phyloP scores from a whole-genome alignment of 805 yeast genomes.

The Ogataea dorogensis region DNA sequence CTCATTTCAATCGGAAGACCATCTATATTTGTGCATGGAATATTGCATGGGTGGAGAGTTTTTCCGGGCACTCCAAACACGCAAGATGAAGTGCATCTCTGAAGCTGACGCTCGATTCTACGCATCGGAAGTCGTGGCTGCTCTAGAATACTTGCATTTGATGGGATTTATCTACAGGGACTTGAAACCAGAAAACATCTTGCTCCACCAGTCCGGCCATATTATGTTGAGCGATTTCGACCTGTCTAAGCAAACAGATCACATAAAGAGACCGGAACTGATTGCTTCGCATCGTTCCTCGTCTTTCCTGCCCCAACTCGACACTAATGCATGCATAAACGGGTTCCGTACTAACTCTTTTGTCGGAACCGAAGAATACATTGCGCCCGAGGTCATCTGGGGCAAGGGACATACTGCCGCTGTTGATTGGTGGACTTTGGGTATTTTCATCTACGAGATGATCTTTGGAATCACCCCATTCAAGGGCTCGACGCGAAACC shows the following conservation, averaged over 20 bases:
- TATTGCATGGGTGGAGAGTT: conserved; percentile 99
- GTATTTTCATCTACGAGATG: conserved; percentile 92
- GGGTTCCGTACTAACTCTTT: conserved; percentile 96
- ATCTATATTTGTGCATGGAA: conserved; percentile 93
- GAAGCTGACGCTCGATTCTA: conserved; percentile 92
- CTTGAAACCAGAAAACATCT: conserved; percentile 92
- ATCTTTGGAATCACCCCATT: conserved; percentile 94
- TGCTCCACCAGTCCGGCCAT: conserved; percentile 95
- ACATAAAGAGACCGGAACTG: conserved; percentile 73
- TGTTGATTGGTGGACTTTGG: conserved; percentile 99
- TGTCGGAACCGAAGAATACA: conserved; percentile 98
- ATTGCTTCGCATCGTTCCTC: conserved; percentile 36
- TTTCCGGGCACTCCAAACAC: conserved; percentile 90
- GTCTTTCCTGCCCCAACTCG: conserved; percentile 61
- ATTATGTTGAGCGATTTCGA: conserved; percentile 98
- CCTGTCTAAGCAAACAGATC: conserved; percentile 82
- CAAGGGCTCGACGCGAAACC: conserved; percentile 85
- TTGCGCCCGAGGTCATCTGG: conserved; percentile 96
- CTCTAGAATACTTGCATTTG: conserved; percentile 88
- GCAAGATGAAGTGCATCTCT: conserved; percentile 77
- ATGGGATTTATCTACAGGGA: conserved; percentile 98
- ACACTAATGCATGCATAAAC: conserved; percentile 92
- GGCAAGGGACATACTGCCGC: conserved; percentile 98
- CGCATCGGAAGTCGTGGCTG: conserved; percentile 96
- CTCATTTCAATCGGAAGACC: conserved; percentile 92